Conservation (phyloP, 805 yeast genomes). For the Myxozyma nipponensis region DNA sequence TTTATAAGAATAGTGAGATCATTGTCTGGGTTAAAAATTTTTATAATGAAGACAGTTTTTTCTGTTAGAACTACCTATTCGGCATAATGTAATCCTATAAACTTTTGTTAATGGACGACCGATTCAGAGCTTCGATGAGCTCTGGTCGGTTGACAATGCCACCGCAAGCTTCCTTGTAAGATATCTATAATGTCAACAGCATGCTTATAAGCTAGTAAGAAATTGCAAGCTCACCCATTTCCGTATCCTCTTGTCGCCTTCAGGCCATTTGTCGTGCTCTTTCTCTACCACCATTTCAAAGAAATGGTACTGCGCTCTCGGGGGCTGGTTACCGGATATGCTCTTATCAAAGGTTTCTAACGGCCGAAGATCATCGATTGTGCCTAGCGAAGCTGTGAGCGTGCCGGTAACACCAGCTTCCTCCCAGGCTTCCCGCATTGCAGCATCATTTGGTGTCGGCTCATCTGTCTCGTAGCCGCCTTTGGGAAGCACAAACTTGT, state of each 20-base stretch:
- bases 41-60: no score
- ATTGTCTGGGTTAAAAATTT: no score
- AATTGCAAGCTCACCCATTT: constrained; percentile 54
- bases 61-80: no score
- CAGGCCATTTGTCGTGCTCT: constrained; percentile 72
- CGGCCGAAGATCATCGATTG: constrained; percentile 58
- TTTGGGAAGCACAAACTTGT: constrained; percentile 86
- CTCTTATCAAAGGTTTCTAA: constrained; percentile 38
- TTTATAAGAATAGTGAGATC: no score
- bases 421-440: constrained; percentile 93
- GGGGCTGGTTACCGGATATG: no score
- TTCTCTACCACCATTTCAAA: constrained; percentile 66
- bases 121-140: constrained; percentile 57
- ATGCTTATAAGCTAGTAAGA: background rate
- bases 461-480: constrained; percentile 93
- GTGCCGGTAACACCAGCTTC: constrained; percentile 87
- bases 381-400: constrained; percentile 54
- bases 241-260: constrained; percentile 55
- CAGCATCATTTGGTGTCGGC: constrained; percentile 47
- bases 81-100: no score
- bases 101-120: constrained; percentile 39
- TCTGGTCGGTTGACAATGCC: constrained; percentile 62
- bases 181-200: constrained; percentile 21
- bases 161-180: constrained; percentile 60
- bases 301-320: constrained; percentile 78